Conservation (phyloP, 2,329 filamentous ascomycete species). For the Penicillium brevicompactum region DNA sequence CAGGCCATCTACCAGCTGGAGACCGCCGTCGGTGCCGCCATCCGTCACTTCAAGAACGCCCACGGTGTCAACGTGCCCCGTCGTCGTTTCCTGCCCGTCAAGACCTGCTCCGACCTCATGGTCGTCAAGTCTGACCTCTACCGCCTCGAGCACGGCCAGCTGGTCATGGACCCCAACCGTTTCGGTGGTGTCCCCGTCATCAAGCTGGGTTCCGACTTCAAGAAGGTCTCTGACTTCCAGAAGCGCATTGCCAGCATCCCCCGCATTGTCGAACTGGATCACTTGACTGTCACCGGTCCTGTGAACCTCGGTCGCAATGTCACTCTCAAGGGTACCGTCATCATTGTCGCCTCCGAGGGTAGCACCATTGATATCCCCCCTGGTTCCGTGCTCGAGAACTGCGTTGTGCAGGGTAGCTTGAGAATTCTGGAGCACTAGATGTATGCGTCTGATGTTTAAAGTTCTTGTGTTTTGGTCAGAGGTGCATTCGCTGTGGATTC, state of each 20-base stretch:
- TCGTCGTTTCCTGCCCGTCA: conserved; percentile 97
- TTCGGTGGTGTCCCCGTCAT: conserved; percentile 97
- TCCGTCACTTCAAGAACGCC: conserved; percentile 97
- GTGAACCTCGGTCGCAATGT: conserved; percentile 97
- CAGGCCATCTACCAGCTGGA: conserved; percentile 97
- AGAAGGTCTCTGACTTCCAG: conserved; percentile 87
- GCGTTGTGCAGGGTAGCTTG: conserved; percentile 97
- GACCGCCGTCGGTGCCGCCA: conserved; percentile 96
- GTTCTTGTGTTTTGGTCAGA: conserved; percentile 12
- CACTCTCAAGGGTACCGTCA: conserved; percentile 94
- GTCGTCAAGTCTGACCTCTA: conserved; percentile 99
- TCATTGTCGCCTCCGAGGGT: conserved; percentile 96
- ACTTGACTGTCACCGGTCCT: conserved; percentile 95
- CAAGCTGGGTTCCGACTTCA: conserved; percentile 99
- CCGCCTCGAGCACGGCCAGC: conserved; percentile 96
- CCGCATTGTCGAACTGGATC: conserved; percentile 57
- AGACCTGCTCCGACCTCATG: conserved; percentile 99
- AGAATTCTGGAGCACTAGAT: conserved; percentile 67
- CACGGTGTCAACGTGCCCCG: conserved; percentile 99
- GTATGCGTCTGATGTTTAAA: neutral
- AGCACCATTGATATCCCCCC: conserved; percentile 97
- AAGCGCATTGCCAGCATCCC: conserved; percentile 54
- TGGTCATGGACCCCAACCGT: conserved; percentile 93
- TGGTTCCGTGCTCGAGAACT: conserved; percentile 96
- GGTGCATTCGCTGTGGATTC: conserved; percentile 30